Percentiles rank a stretch among this genome's conserved stretches.
Conservation (phyloP, 2,329 filamentous ascomycete genomes). For the Aspergillus amoenus region DNA sequence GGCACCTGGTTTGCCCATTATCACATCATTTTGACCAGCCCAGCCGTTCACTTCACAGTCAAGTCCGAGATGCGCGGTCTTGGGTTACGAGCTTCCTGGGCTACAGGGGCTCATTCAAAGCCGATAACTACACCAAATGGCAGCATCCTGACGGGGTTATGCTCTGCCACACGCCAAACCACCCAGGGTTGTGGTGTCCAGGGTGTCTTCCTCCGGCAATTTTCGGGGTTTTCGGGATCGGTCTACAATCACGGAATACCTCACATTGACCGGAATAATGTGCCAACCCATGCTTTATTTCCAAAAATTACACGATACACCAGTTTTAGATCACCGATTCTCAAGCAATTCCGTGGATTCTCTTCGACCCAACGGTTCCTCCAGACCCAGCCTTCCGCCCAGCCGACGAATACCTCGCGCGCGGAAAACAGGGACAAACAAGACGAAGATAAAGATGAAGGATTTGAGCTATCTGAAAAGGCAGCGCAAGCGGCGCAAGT, state of each 20-base stretch:
- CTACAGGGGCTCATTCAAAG: slow-evolving; percentile 29
- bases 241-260: slow-evolving; percentile 19
- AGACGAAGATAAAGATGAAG: slow-evolving; percentile 57
- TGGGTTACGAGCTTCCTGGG: slow-evolving; percentile 37
- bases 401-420: slow-evolving; percentile 18
- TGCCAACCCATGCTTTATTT: slow-evolving; percentile 16
- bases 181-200: slow-evolving; percentile 1
- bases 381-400: slow-evolving; percentile 24
- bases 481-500: slow-evolving; percentile 84
- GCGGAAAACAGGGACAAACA: slow-evolving; percentile 41
- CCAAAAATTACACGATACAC: slow-evolving; percentile 11
- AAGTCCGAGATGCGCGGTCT: slow-evolving; percentile 44
- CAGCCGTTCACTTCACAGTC: slow-evolving; percentile 16
- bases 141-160: slow-evolving; percentile 20
- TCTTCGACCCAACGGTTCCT: slow-evolving; percentile 27
- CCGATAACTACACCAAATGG: slow-evolving; percentile 23
- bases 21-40: slow-evolving; percentile 27
- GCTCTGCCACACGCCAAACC: slow-evolving; percentile 10
- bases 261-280: slow-evolving; percentile 16
- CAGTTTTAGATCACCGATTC: background rate
- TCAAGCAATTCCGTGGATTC: slow-evolving; percentile 21
- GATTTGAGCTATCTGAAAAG: slow-evolving; percentile 74
- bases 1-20: slow-evolving; percentile 26
- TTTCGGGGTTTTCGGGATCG: slow-evolving; percentile 25
- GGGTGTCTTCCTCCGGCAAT: slow-evolving; percentile 19